Evolutionary conservation across 2,329 filamentous ascomycete genomes (phyloP).

Genomic region (Bipolaris gigantea): DNA sequence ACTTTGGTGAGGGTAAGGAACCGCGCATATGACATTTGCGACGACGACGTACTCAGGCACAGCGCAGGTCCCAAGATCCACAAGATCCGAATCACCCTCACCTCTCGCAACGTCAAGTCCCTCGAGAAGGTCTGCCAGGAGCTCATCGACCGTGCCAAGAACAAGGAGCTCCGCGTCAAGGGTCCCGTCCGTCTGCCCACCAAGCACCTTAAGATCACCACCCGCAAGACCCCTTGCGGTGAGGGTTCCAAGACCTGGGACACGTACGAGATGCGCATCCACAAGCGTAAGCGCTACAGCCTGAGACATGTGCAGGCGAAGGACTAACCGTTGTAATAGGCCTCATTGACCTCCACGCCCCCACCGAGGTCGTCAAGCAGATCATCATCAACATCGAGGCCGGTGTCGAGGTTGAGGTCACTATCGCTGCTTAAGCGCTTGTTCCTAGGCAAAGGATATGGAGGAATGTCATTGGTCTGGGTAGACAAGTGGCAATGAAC

Average conservation of each 20-base stretch:
- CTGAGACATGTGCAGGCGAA: not conserved
- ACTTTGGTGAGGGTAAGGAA: constrained; percentile 72
- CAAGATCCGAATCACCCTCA: constrained; percentile 91
- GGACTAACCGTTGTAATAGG: constrained; percentile 14
- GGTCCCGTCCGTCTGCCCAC: constrained; percentile 96
- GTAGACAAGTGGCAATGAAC: constrained; percentile 29
- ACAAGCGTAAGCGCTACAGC: constrained; percentile 70
- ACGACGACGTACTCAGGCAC: not conserved
- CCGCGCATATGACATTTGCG: not conserved
- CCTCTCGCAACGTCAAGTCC: constrained; percentile 88
- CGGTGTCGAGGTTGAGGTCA: constrained; percentile 90
- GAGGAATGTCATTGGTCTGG: constrained; percentile 14
- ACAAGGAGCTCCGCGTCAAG: constrained; percentile 98
- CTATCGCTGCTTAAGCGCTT: constrained; percentile 73
- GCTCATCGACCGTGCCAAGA: constrained; percentile 97
- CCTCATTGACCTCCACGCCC: constrained; percentile 96
- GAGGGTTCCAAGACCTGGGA: constrained; percentile 99
- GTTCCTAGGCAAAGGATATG: constrained; percentile 14
- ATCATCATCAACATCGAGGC: constrained; percentile 97
- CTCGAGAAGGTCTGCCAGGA: constrained; percentile 91
- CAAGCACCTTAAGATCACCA: constrained; percentile 95
- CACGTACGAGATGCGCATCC: constrained; percentile 97
- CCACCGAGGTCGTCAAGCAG: constrained; percentile 96
- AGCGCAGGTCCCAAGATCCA: constrained; percentile 8
- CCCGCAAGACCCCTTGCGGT: constrained; percentile 98